Evolutionary conservation across 768 basidiomycete genomes (phyloP), one percentile per base, ranked within the genome.

Genomic region (Boletus fagicola): DNA sequence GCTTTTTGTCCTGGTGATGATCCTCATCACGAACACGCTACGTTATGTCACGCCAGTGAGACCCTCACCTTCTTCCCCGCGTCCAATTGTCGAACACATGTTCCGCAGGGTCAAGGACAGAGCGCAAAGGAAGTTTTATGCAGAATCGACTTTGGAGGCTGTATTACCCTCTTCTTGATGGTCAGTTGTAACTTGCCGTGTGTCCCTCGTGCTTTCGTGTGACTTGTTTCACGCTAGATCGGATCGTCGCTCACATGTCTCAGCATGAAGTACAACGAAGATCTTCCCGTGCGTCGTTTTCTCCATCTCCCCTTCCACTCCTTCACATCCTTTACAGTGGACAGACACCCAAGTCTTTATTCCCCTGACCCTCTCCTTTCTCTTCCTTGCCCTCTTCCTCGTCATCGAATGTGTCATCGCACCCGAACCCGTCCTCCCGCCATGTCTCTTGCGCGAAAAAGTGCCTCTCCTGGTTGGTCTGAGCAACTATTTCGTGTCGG

Each of bases 91-190:
- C 8, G 1, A 54, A 46, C 11, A 24, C 22, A 5, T 46, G 24
- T 39, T 22, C 7, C 33, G 0, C 65, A 90, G 88, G 88, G 88
- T 1, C 81, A 82, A 56, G 79, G 85, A 15, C 84, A 82, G 69
- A 84, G 79, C 51, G 64, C 84, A 0, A 81, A 72, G 53, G 87
- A 91, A 33, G 80, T 91, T 1, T 65, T 91, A 15, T 88, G 83
- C 65, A 80, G 90, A n/a, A 89, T 92, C 26, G 90, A 92, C 67
- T 92, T 89, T 63, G 83, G 82, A 5, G 90, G 90, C 0, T 88
- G 81, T 59, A 62, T 80, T 13, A 78, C 81, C 30, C 30, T 91
- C 38, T 71, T 92, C 42, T 67, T 79, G 26, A 72, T 80, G 31
- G 90, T 89, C 58, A 63, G 80, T 72, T 72, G 7, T 26, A 1